Conservation (phyloP, 352 stramenopile genomes). For the Aphanomyces stellatus region DNA sequence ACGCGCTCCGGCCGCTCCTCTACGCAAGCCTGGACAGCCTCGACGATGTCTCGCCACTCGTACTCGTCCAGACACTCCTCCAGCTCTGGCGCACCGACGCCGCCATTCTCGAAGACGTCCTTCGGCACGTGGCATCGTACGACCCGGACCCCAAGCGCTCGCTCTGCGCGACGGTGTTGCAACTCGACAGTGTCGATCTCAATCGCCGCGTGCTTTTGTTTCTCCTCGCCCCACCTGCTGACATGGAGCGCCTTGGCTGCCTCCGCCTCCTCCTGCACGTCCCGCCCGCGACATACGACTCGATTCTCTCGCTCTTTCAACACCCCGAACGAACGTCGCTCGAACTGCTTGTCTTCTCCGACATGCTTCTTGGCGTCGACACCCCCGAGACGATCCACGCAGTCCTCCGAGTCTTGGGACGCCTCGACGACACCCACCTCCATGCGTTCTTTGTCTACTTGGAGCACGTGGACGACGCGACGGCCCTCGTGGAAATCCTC, state of each 20-base stretch:
- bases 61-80: neutral
- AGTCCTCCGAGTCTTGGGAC: neutral
- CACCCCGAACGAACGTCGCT: neutral
- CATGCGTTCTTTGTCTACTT: neutral
- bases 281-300: neutral
- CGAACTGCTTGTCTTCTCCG: neutral
- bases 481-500: neutral
- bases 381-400: neutral
- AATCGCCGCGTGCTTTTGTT: neutral
- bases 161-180: neutral
- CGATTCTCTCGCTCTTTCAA: neutral
- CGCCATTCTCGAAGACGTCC: neutral
- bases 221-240: neutral
- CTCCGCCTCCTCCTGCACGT: conserved; percentile 7
- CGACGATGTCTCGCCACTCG: neutral
- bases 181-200: neutral
- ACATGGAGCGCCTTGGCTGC: neutral
- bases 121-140: neutral
- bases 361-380: neutral
- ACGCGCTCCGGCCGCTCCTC: neutral
- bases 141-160: neutral
- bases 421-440: neutral
- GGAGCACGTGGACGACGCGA: neutral
- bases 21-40: neutral
- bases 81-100: neutral